Conservation (phyloP, 805 yeast genomes). For the Candida cerambycidarum region DNA sequence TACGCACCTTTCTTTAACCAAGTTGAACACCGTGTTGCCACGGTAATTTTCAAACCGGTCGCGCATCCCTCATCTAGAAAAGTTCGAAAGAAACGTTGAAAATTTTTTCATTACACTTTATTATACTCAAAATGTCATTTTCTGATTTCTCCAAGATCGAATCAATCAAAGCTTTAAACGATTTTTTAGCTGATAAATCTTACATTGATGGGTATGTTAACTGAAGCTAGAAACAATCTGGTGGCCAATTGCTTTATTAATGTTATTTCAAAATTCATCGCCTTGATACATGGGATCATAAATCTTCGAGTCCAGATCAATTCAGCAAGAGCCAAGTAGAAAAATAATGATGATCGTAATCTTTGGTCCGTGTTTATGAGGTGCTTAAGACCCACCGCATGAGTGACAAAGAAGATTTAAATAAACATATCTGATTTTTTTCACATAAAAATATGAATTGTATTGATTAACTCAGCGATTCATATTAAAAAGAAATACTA, state of each 20-base stretch:
- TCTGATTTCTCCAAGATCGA: constrained; percentile 79
- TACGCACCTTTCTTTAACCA: constrained; percentile 1
- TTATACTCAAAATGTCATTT: constrained; percentile 58
- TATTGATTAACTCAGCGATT: not conserved
- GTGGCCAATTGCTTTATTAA: not conserved
- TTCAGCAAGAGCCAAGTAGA: not conserved
- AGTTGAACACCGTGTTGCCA: not conserved
- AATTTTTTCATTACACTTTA: constrained; percentile 12
- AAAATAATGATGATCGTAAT: constrained; percentile 60
- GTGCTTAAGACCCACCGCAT: constrained; percentile 91
- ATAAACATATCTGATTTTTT: constrained; percentile 24
- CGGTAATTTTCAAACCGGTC: constrained; percentile 9
- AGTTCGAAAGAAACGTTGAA: constrained; percentile 12
- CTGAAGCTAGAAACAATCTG: not conserved
- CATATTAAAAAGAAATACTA: not conserved
- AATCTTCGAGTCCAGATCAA: not conserved
- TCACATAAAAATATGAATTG: not conserved
- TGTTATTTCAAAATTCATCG: not conserved
- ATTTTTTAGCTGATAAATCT: constrained; percentile 86
- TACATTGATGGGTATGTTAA: constrained; percentile 91
- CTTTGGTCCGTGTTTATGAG: constrained; percentile 97
- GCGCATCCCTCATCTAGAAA: not conserved
- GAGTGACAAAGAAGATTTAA: constrained; percentile 67
- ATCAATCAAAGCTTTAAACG: constrained; percentile 64
- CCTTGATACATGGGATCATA: not conserved